These are phyloP conservation scores for Caulochytrium protostelioides DNA, from an alignment of 371 early-diverging fungal species.

Conservation along the genomic window DNA sequence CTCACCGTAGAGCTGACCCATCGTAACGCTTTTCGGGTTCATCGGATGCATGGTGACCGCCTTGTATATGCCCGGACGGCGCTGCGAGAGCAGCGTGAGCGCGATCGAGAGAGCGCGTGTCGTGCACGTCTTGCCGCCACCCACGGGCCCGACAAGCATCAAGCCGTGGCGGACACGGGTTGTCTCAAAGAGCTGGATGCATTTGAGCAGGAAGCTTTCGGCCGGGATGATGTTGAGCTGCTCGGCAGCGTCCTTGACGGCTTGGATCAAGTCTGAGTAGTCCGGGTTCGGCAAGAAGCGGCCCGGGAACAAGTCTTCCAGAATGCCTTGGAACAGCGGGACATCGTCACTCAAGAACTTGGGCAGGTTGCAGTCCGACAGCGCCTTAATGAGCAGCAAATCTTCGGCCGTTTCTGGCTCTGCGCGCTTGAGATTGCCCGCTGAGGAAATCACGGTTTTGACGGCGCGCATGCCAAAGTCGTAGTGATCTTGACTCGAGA, in stretches of 20 bases:
- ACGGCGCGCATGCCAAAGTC: conserved; percentile 42
- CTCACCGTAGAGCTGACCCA: conserved; percentile 45
- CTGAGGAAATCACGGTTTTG: conserved; percentile 34
- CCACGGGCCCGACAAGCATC: conserved; percentile 37
- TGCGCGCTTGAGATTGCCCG: conserved; percentile 33
- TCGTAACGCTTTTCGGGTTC: conserved; percentile 38
- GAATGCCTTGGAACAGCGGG: conserved; percentile 36
- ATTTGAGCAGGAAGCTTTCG: conserved; percentile 27
- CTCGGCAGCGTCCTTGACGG: conserved; percentile 16
- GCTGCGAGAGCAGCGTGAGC: conserved; percentile 1
- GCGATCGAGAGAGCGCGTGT: conserved; percentile 16
- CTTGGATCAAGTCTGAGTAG: conserved; percentile 21
- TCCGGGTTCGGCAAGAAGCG: conserved; percentile 24
- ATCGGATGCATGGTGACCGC: conserved; percentile 19
- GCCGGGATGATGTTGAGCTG: conserved; percentile 19
- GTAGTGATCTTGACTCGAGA: conserved; percentile 39
- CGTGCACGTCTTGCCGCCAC: conserved; percentile 33
- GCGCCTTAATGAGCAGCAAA: conserved; percentile 26
- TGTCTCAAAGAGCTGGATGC: conserved; percentile 36
- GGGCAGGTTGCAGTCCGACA: conserved; percentile 33
- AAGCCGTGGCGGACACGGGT: conserved; percentile 35
- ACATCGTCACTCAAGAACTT: conserved; percentile 38
- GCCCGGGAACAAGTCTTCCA: conserved; percentile 35
- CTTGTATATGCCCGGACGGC: neutral
- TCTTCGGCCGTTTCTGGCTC: conserved; percentile 29